These are phyloP conservation scores for Quercus phellos DNA, from an alignment of 331 rosid species.

Conservation along the genomic window DNA sequence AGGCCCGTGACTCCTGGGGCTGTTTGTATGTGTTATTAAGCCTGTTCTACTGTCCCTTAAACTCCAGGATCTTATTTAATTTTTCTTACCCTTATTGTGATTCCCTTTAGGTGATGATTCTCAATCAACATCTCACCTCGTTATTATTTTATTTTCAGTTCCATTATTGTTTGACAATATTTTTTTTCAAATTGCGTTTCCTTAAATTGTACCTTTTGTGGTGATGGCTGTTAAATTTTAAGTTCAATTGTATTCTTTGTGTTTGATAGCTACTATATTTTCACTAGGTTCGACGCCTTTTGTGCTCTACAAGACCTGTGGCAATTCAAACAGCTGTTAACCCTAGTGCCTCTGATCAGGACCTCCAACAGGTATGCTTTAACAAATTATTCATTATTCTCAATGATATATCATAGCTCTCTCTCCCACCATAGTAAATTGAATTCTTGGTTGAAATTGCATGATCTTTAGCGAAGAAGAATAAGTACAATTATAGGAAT, in stretches of 20 bases:
- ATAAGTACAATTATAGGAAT: not conserved
- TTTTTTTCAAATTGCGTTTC: not conserved
- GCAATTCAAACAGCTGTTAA: conserved; percentile 85
- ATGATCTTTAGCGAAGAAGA: not conserved
- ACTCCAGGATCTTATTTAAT: not conserved
- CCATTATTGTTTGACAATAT: not conserved
- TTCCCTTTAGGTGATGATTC: not conserved
- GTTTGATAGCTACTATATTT: conserved; percentile 22
- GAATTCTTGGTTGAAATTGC: not conserved
- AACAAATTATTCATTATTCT: conserved; percentile 3
- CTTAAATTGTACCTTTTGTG: not conserved
- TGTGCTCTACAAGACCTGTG: conserved; percentile 96
- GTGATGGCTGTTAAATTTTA: not conserved
- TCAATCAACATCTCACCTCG: not conserved
- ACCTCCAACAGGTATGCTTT: conserved; percentile 82
- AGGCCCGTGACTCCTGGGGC: not conserved
- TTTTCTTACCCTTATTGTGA: not conserved
- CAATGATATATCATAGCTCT: not conserved
- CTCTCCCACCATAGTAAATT: not conserved
- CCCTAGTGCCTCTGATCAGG: conserved; percentile 94
- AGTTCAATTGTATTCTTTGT: not conserved
- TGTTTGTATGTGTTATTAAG: not conserved
- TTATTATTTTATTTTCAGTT: not conserved
- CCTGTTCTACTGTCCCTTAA: not conserved
- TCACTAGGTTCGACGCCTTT: conserved; percentile 80